A percentile compares a stretch with the other conserved stretches of the same genome.
Conservation (phyloP, 129 eudicot genomes). For the Pulicaria dysenterica region DNA sequence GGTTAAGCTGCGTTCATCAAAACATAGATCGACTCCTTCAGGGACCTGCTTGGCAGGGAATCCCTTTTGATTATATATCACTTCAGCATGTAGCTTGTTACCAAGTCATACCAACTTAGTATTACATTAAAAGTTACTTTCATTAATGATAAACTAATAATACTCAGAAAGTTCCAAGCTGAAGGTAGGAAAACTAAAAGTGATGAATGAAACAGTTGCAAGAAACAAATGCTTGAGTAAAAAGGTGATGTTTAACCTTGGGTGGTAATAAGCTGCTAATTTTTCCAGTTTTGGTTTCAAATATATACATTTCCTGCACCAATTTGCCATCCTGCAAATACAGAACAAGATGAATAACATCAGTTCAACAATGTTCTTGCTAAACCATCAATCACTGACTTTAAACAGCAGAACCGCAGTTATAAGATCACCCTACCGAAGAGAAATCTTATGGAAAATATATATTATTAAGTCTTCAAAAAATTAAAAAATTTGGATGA, state of each 20-base stretch:
- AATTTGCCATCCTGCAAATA: slow-evolving; percentile 74
- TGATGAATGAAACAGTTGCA: background rate
- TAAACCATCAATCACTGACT: background rate
- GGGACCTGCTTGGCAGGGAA: too few species aligned
- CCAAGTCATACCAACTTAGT: too few species aligned
- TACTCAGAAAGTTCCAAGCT: too few species aligned
- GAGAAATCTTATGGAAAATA: background rate
- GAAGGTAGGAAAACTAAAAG: background rate
- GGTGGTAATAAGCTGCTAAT: slow-evolving; percentile 71
- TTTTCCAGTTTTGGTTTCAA: slow-evolving; percentile 91
- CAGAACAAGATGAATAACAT: slow-evolving; percentile 20
- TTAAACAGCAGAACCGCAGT: too few species aligned
- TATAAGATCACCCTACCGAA: background rate
- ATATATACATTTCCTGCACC: slow-evolving; percentile 95
- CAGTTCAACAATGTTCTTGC: slow-evolving; percentile 13
- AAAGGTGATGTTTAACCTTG: slow-evolving; percentile 48
- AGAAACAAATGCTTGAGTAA: background rate
- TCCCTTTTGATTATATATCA: too few species aligned
- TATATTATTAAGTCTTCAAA: background rate
- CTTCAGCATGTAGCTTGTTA: too few species aligned
- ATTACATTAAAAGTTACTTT: too few species aligned
- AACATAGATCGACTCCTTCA: too few species aligned
- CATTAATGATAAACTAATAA: too few species aligned
- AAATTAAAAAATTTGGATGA: background rate
- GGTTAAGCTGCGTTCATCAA: too few species aligned